A percentile compares a stretch with the other conserved stretches of the same genome.
Evolutionary conservation across 768 basidiomycete species (phyloP).

Genomic region (Calocybe cyanea): DNA sequence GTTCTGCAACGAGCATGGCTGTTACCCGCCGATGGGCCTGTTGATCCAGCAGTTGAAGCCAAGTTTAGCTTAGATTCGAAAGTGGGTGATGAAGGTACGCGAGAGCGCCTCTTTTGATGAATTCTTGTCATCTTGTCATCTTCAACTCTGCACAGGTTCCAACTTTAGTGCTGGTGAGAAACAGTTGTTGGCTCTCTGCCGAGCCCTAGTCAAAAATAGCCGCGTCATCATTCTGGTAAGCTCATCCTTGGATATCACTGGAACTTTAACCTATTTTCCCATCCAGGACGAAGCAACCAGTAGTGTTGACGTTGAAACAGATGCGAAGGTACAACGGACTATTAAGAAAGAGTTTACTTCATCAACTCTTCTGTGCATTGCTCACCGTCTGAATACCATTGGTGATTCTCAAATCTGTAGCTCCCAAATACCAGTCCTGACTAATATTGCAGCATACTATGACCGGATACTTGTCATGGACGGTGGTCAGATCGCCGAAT

Average conservation of each 20-base stretch:
- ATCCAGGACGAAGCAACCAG: conserved; percentile 60
- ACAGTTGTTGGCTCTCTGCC: conserved; percentile 58
- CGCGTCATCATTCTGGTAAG: conserved; percentile 53
- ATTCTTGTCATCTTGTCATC: neutral
- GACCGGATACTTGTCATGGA: conserved; percentile 75
- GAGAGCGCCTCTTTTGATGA: neutral
- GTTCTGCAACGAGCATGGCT: conserved; percentile 60
- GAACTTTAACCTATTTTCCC: neutral
- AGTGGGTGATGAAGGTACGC: conserved; percentile 60
- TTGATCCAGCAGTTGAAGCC: conserved; percentile 43
- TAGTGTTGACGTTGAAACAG: conserved; percentile 60
- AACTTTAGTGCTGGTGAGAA: conserved; percentile 68
- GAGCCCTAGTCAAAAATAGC: conserved; percentile 61
- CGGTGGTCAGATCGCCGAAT: conserved; percentile 63
- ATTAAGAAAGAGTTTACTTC: conserved; percentile 58
- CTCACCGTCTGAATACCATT: conserved; percentile 58
- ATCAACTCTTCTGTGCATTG: conserved; percentile 54
- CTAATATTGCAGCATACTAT: conserved; percentile 43
- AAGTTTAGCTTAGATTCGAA: conserved; percentile 65
- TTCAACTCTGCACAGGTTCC: conserved; percentile 31
- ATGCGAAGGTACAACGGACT: conserved; percentile 56
- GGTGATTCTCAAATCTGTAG: conserved; percentile 24
- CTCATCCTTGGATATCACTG: neutral
- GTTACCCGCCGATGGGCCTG: conserved; percentile 43
- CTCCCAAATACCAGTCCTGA: neutral